phyloP scores from a whole-genome alignment of 108 stramenopile genomes.

The Bacterosira constricta region DNA sequence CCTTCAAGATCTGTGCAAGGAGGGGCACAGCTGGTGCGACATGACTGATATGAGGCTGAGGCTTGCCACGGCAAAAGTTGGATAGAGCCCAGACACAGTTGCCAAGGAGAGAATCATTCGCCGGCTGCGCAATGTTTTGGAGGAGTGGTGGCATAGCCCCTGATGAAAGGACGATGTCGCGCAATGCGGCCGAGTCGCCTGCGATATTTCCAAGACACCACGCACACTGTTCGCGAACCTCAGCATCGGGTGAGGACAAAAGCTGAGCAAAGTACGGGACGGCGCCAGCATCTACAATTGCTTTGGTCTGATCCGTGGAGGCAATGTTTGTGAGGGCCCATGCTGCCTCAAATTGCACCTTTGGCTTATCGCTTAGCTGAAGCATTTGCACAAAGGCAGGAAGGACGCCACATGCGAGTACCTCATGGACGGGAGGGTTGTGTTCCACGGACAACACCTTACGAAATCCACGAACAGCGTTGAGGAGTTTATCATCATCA shows the following conservation, averaged over 20 bases:
- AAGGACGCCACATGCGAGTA: constrained; percentile 74
- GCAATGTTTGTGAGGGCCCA: constrained; percentile 97
- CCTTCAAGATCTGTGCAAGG: constrained; percentile 45
- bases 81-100: constrained; percentile 92
- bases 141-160: constrained; percentile 69
- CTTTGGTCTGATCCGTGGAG: constrained; percentile 71
- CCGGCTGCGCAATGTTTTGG: constrained; percentile 79
- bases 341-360: constrained; percentile 90
- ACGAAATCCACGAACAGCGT: constrained; percentile 71
- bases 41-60: constrained; percentile 57
- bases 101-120: constrained; percentile 62
- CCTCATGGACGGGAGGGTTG: constrained; percentile 85
- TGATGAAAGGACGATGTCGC: constrained; percentile 71
- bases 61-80: constrained; percentile 95
- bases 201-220: constrained; percentile 98
- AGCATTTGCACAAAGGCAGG: constrained; percentile 76
- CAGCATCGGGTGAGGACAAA: constrained; percentile 57
- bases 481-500: constrained; percentile 37
- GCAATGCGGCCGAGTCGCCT: constrained; percentile 76
- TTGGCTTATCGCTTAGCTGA: constrained; percentile 41
- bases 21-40: constrained; percentile 64
- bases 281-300: constrained; percentile 78
- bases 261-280: constrained; percentile 72
- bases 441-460: constrained; percentile 82
- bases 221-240: constrained; percentile 93